Percentiles rank a stretch among this genome's conserved stretches.
phyloP scores from a whole-genome alignment of 1,284 basidiomycete genomes.

The Abortiporus biennis region DNA sequence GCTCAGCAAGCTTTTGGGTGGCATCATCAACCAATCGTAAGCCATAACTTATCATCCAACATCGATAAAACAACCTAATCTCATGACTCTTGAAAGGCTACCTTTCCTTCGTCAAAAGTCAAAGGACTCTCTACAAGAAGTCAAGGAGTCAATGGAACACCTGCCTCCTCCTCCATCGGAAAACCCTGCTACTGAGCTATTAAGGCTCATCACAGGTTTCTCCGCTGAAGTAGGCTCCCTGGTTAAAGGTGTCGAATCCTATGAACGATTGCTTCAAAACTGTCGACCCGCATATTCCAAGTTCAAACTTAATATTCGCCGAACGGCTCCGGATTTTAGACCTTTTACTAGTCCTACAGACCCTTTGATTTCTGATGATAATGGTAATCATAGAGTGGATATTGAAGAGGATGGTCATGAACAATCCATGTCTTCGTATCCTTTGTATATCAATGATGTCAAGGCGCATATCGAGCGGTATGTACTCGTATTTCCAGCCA shows the following conservation, averaged over 20 bases:
- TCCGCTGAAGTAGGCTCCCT: slow-evolving; percentile 3
- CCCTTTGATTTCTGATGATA: neutral
- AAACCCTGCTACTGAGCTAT: slow-evolving; percentile 5
- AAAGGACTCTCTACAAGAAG: neutral
- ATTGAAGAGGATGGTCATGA: slow-evolving; percentile 1
- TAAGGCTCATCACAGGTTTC: slow-evolving; percentile 4
- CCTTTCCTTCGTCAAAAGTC: slow-evolving; percentile 4
- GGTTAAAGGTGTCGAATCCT: slow-evolving; percentile 3
- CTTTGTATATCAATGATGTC: slow-evolving; percentile 4
- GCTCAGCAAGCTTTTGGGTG: slow-evolving; percentile 12
- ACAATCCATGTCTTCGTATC: neutral
- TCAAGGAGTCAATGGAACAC: neutral
- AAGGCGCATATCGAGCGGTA: slow-evolving; percentile 2
- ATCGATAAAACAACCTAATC: too few relatives aligned
- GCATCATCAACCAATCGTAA: slow-evolving; percentile 13
- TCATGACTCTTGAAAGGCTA: neutral
- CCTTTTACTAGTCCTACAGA: neutral
- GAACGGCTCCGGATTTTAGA: slow-evolving; percentile 1
- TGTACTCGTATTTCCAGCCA: neutral
- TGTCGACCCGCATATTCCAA: slow-evolving; percentile 6
- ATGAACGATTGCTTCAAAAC: slow-evolving; percentile 3
- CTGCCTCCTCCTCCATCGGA: slow-evolving; percentile 4
- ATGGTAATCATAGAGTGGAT: too few relatives aligned
- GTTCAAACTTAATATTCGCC: slow-evolving; percentile 5
- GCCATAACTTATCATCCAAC: too few relatives aligned